Percentiles rank a stretch among this genome's conserved stretches.
phyloP scores from a whole-genome alignment of 2,329 filamentous ascomycete genomes.

The Aspergillus aculeatus region DNA sequence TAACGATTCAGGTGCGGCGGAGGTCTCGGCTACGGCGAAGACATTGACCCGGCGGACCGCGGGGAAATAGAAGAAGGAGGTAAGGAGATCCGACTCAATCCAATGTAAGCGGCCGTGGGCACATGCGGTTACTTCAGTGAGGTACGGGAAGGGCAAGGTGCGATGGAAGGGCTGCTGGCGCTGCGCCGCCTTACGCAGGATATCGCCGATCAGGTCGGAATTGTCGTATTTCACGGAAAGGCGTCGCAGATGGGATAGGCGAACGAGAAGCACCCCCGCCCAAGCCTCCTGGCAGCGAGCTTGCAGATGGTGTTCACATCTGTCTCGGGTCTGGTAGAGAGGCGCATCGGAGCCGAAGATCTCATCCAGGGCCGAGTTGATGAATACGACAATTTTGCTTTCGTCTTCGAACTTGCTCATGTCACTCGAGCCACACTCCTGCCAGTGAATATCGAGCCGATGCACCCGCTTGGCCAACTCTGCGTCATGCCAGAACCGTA shows the following conservation, averaged over 20 bases:
- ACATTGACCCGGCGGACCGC: neutral
- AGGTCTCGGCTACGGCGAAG: neutral
- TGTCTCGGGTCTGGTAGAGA: too few relatives aligned
- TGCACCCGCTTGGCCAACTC: too few relatives aligned
- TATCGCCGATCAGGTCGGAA: neutral
- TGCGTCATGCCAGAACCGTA: too few relatives aligned
- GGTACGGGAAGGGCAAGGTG: neutral
- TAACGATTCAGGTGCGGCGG: too few relatives aligned
- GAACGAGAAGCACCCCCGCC: neutral
- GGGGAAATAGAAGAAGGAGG: slow-evolving; percentile 5
- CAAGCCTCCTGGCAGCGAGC: neutral
- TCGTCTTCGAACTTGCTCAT: too few relatives aligned
- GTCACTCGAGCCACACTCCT: too few relatives aligned
- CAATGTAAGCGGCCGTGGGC: neutral
- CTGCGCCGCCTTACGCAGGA: neutral
- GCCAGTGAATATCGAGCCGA: too few relatives aligned
- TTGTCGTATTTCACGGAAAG: neutral
- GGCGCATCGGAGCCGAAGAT: too few relatives aligned
- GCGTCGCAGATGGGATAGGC: neutral
- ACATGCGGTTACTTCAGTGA: neutral
- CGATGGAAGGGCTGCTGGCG: neutral
- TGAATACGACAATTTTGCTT: too few relatives aligned
- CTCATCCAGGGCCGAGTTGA: too few relatives aligned
- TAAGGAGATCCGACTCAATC: neutral
- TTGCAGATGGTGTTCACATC: neutral